Conservation (phyloP, 1,139 yeast genomes). For the Hemisphaericaspora lyxosophila region DNA sequence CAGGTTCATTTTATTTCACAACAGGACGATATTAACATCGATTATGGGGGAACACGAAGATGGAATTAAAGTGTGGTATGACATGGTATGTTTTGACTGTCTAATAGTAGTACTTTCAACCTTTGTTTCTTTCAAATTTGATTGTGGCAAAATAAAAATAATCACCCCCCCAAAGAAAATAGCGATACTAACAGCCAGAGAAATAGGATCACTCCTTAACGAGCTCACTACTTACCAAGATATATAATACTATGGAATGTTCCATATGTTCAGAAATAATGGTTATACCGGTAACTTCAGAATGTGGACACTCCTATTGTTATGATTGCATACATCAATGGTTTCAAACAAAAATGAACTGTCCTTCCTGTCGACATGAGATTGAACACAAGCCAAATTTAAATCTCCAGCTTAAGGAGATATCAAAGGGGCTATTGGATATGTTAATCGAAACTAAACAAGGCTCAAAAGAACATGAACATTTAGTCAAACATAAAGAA, state of each 20-base stretch:
- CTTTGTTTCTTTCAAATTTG: too few relatives aligned
- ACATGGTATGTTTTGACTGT: slow-evolving; percentile 3
- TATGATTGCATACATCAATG: slow-evolving; percentile 51
- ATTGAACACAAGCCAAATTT: slow-evolving; percentile 44
- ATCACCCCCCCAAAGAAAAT: too few relatives aligned
- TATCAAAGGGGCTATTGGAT: slow-evolving; percentile 32
- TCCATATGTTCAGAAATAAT: slow-evolving; percentile 45
- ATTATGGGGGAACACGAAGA: slow-evolving; percentile 1
- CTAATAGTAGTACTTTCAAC: too few relatives aligned
- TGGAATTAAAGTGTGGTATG: slow-evolving; percentile 1
- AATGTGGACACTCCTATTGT: slow-evolving; percentile 49
- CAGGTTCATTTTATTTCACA: too few relatives aligned
- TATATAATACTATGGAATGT: slow-evolving; percentile 35
- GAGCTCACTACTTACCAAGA: slow-evolving; percentile 20
- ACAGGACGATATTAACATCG: too few relatives aligned
- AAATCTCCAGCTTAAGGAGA: slow-evolving; percentile 43
- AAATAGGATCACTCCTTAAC: slow-evolving; percentile 15
- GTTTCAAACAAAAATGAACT: slow-evolving; percentile 49
- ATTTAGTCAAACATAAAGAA: slow-evolving; percentile 21
- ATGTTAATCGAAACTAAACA: slow-evolving; percentile 26
- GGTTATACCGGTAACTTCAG: slow-evolving; percentile 43
- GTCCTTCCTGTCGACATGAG: slow-evolving; percentile 56
- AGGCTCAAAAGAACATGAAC: background rate
- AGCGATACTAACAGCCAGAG: background rate
- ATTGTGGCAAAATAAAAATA: too few relatives aligned